Evolutionary conservation across 2,329 filamentous ascomycete species (phyloP), one percentile per base, ranked within the genome.

Genomic region (Talaromyces marneffei): DNA sequence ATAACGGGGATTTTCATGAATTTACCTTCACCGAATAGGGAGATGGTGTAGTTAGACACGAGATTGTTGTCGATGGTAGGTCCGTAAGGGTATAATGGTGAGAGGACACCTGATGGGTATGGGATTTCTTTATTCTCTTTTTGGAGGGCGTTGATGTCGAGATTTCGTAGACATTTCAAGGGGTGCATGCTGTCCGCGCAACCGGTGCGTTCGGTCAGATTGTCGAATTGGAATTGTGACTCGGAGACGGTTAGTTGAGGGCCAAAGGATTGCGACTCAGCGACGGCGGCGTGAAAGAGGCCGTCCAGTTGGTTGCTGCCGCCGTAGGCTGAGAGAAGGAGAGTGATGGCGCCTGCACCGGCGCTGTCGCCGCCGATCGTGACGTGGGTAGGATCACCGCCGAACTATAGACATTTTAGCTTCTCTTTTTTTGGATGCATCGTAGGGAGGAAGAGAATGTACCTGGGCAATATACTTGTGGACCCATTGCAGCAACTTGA

Each of bases 251-350:
- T 82, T n/a, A 79, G 73, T 62, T 83, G 74, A 1, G 75, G 73
- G 2, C 75, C 77, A 65, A 83, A 83, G 18, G 79, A 82, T 58
- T 83, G 80, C 0, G 81, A 84, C 62, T 85, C 82, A 33, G 80
- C 78, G 0, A 79, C 80, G 1, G 79, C 78, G n/a, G 77, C 82
- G 42, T 80, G 76, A 69, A 85, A 85, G 1, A 85, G 73, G 1
- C 73, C 67, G 33, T 80, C 76, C 16, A 63, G 53, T 39, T n/a
- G 29, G 60, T 82, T 70, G 46, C 74, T 72, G 2, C 81, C 80
- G 12, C 76, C 78, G 61, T 82, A 79, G 0, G 82, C 80, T 0
- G 79, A 83, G 44, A 91, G 78, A 25, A 90, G 85, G 37, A 89
- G 77, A 29, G 79, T 82, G n/a, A 91, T 80, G 3, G 85, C 59